Evolutionary conservation across 1,284 basidiomycete species (phyloP), one percentile per base, ranked within the genome.

Genomic region (Tilletia indica): DNA sequence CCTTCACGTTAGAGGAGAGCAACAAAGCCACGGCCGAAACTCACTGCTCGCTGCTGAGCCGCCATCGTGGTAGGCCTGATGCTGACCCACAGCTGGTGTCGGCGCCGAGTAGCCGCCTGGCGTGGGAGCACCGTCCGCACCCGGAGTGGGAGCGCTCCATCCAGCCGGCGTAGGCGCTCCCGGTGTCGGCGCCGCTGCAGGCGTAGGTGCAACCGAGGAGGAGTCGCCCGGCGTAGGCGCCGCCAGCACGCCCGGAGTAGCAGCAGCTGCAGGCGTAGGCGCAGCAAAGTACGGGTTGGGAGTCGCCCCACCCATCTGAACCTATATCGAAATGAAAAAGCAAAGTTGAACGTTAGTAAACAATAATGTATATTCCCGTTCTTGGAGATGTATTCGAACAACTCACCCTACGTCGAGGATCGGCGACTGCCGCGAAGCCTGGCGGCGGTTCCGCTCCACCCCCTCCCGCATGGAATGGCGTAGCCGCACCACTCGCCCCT

Each of bases 201-300:
- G 66, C 16, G 66, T 68, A 6, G 66, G 45, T 21, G 31, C 48
- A 21, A 12, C 66, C 2, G 42, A 9, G 8, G 64, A 16, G 11
- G 12, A 25, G 8, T 21, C 48, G 16, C 48, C 66, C 4, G 66
- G 42, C 2, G 66, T 68, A 6, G 34, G 38, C 21, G 66, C 48
- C 42, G 34, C 14, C 4, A 31, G 42, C 8, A 34, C 38, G 11
- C 66, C 45, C 8, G 45, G 48, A 4, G 48, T 56, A 8, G 45
- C 47, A 39, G 48, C 48, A 45, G 74, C 76, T 0, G 73, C 73
- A 67, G 73, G 82, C 42, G 72, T 79, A 1, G 77, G 79, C 21
- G 77, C 78, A 42, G 76, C 74, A 11, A 75, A 76, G 12, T 80
- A 79, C 1, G 82, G 80, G 31, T 69, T 75, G 39, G 69, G 70